phyloP scores from a whole-genome alignment of 768 basidiomycete genomes.

The Russula emetica region DNA sequence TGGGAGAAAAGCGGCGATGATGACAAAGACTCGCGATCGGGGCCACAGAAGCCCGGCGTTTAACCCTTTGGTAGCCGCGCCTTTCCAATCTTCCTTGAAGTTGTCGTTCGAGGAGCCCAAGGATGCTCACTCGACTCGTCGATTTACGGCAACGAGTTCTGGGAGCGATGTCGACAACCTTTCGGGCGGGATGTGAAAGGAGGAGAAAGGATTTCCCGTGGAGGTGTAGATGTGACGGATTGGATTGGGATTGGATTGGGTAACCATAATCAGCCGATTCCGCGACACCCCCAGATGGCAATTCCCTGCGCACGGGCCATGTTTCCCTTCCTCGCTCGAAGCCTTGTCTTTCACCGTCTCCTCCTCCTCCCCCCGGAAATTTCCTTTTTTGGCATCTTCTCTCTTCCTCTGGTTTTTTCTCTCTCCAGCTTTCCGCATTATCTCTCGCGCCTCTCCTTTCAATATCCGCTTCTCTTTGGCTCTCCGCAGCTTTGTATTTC shows the following conservation, averaged over 20 bases:
- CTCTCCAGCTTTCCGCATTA: not conserved
- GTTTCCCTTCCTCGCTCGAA: not conserved
- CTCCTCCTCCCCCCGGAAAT: conserved; percentile 30
- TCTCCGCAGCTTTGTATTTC: not conserved
- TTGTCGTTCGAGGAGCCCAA: too few species aligned
- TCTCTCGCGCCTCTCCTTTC: conserved; percentile 8
- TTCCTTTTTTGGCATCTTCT: conserved; percentile 35
- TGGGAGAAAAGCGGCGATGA: not conserved
- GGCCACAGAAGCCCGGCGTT: conserved; percentile 1
- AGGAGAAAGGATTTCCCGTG: conserved; percentile 1
- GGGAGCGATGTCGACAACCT: not conserved
- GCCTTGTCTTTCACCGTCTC: conserved; percentile 24
- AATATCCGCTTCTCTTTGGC: not conserved
- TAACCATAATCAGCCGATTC: conserved; percentile 12
- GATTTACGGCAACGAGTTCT: not conserved
- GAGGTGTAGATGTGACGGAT: not conserved
- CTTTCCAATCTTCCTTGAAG: not conserved
- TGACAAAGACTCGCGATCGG: conserved; percentile 1
- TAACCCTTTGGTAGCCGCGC: not conserved
- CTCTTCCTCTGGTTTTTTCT: conserved; percentile 22
- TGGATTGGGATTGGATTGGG: conserved; percentile 4
- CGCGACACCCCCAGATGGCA: conserved; percentile 22
- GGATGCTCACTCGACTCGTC: not conserved
- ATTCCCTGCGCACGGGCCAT: conserved; percentile 28
- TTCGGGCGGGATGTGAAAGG: not conserved